Conservation (phyloP, 257 asterid genomes). For the Nicotiana noctiflora region DNA sequence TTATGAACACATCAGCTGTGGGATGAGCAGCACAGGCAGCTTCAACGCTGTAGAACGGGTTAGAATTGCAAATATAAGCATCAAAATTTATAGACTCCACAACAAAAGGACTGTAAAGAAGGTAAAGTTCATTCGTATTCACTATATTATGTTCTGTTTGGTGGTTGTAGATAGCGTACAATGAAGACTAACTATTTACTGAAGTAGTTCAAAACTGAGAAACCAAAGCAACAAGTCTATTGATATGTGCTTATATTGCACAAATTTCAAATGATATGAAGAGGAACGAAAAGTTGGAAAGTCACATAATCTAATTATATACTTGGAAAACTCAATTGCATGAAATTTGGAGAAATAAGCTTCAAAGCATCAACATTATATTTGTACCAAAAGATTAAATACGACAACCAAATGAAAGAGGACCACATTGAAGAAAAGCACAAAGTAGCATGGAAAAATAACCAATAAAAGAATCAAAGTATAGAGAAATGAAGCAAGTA, state of each 20-base stretch:
- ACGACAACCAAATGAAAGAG: background rate
- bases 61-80: background rate
- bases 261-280: background rate
- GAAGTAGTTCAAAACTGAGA: background rate
- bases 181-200: background rate
- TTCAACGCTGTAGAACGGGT: conserved; percentile 55
- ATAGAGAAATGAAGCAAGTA: background rate
- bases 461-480: background rate
- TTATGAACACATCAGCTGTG: conserved; percentile 97
- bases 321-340: background rate
- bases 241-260: background rate
- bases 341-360: background rate
- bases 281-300: background rate
- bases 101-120: background rate
- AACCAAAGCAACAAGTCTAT: background rate
- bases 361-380: background rate
- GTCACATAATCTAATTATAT: background rate
- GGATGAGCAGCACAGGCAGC: conserved; percentile 99
- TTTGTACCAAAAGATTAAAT: background rate
- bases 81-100: background rate
- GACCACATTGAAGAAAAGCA: background rate
- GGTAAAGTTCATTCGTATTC: background rate
- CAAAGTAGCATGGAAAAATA: background rate
- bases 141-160: background rate
- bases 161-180: background rate